Base-by-base conservation (phyloP, 2,329 filamentous ascomycete species). In the Aspergillus cejpii region DNA sequence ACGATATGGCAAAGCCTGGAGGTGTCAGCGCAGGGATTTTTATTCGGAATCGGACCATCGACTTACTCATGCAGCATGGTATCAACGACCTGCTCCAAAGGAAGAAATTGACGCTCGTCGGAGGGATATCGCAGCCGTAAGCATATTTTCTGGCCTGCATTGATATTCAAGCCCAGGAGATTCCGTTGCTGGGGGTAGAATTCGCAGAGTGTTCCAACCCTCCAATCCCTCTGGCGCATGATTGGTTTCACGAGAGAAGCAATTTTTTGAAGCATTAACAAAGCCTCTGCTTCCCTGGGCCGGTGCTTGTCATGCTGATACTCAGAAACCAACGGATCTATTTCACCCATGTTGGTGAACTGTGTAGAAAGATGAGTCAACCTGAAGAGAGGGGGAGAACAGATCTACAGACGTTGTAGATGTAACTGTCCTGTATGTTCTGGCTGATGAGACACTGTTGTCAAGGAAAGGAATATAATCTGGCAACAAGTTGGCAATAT, bases 231-330 rank as follows among this genome's bases (percentile, higher is more conserved):
- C 38, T 87, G 87, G 52, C 88, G 78, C 90, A 97, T 97, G 51
- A 97, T 87, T 14, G 91, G 91, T 65, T 95, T 96, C 50, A 96
- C 90, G 45, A 94, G 69, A 20, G 89, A 94, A 2, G 88, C 88
- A 31, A 94, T 77, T 66, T 85, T 90, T 58, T 82, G 85, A 19
- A 97, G 75, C 45, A 79, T 80, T 27, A 79, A 60, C 3, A 78
- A 60, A 8, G 75, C 76, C 49, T 78, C 75, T n/a, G 68, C 63
- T 50, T 74, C 71, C 8, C 74, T 67, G 8, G 69, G 67, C 6
- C 70, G 64, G 21, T 67, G 63, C 37, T 72, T 71, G n/a, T 78
- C 65, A 66, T 79, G 74, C 36, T 76, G 71, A 52, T 76, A 79
- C 55, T 73, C 68, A 3, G 58, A 61, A 26, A 80, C 65, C 6